phyloP scores from a whole-genome alignment of 2,329 filamentous ascomycete species.

The Colletotrichum echinochloae region DNA sequence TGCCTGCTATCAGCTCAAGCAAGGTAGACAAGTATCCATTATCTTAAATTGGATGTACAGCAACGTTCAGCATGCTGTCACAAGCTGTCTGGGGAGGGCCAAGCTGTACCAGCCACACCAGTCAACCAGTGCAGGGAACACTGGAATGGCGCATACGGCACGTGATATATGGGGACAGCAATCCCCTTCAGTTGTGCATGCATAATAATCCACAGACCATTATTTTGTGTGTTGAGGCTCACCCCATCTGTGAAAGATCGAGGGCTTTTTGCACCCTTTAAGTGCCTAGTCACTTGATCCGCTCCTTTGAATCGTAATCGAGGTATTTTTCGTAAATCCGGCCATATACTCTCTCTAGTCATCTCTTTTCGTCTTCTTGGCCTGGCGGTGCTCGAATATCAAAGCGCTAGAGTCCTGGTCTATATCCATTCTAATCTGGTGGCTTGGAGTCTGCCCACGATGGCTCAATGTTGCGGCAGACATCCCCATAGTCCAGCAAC shows the following conservation, averaged over 20 bases:
- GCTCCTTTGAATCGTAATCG: not conserved
- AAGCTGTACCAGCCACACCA: constrained; percentile 1
- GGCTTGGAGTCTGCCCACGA: constrained; percentile 72
- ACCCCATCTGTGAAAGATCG: not conserved
- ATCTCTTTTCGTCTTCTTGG: not conserved
- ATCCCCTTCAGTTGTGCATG: too few relatives aligned
- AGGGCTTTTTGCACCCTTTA: not conserved
- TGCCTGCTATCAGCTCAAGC: constrained; percentile 26
- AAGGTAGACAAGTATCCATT: constrained; percentile 38
- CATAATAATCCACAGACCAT: too few relatives aligned
- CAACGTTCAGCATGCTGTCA: constrained; percentile 33
- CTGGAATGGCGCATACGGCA: not conserved
- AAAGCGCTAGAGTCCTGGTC: not conserved
- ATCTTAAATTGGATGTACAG: constrained; percentile 34
- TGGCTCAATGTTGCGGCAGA: constrained; percentile 74
- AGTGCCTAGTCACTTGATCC: not conserved
- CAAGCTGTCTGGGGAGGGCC: constrained; percentile 13
- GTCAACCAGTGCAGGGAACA: constrained; percentile 4
- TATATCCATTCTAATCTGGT: constrained; percentile 25
- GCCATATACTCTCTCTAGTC: not conserved
- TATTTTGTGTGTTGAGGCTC: not conserved
- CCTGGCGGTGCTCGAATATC: not conserved
- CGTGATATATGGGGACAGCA: constrained; percentile 25
- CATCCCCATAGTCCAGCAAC: constrained; percentile 77
- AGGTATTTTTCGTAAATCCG: not conserved